Evolutionary conservation across 257 asterid species (phyloP).

Genomic region (Eustoma russellianum): DNA sequence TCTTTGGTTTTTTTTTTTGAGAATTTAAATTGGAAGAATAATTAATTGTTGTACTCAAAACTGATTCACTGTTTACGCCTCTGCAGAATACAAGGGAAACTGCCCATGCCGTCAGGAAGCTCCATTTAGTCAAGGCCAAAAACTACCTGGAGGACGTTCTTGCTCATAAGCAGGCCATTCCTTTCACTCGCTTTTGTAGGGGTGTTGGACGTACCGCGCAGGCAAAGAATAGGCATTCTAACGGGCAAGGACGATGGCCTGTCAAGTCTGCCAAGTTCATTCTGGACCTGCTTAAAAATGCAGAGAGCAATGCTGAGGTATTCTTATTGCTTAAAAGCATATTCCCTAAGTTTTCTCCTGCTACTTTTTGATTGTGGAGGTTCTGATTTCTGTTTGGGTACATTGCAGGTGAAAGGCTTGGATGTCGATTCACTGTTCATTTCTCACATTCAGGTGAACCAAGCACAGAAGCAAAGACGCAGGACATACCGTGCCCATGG

Average conservation of each 20-base stretch:
- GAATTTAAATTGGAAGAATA: no score
- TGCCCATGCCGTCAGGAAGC: constrained; percentile 71
- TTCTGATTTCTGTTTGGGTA: neutral
- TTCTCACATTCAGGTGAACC: constrained; percentile 86
- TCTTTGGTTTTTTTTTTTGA: no score
- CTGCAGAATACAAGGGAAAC: constrained; percentile 81
- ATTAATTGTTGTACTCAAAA: no score
- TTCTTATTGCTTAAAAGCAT: neutral
- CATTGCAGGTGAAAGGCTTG: constrained; percentile 71
- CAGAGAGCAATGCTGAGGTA: constrained; percentile 92
- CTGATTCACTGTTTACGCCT: no score
- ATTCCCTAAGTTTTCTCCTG: no score
- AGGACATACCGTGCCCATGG: constrained; percentile 85
- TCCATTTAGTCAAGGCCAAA: constrained; percentile 73
- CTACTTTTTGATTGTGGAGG: neutral
- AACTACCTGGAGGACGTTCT: constrained; percentile 83
- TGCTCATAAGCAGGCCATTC: constrained; percentile 84
- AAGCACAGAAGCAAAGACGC: constrained; percentile 83
- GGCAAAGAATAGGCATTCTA: constrained; percentile 84
- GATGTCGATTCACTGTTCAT: constrained; percentile 87
- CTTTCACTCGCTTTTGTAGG: constrained; percentile 73
- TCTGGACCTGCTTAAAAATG: constrained; percentile 71
- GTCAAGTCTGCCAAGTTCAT: constrained; percentile 67
- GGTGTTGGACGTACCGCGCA: constrained; percentile 93
- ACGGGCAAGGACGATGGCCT: constrained; percentile 95